Conservation (phyloP, 2,329 filamentous ascomycete genomes). For the Orbilia javanica region DNA sequence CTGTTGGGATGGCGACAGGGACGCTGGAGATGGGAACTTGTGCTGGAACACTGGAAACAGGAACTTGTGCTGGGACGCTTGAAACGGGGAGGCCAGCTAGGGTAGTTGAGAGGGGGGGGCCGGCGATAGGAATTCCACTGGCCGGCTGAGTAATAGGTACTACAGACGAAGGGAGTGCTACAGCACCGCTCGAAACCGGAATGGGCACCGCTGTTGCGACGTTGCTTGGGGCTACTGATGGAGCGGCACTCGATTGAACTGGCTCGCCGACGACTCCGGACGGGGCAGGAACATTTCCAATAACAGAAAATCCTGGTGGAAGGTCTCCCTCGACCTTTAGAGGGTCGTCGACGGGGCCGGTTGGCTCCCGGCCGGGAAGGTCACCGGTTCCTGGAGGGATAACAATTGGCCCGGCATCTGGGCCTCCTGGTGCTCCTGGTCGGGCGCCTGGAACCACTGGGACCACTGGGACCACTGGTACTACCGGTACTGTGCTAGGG, state of each 20-base stretch:
- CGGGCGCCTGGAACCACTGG: neutral
- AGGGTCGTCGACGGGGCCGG: conserved; percentile 1
- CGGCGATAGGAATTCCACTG: neutral
- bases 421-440: neutral
- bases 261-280: neutral
- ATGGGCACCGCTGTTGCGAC: neutral
- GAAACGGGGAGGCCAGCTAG: neutral
- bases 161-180: neutral
- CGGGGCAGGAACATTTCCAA: conserved; percentile 3
- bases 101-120: neutral
- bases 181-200: neutral
- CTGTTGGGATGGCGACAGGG: neutral
- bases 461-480: neutral
- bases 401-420: neutral
- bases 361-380: neutral
- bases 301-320: conserved; percentile 43
- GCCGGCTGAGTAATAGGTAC: neutral
- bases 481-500: neutral
- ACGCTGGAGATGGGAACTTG: neutral
- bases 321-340: conserved; percentile 32
- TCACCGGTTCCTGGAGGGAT: conserved; percentile 12
- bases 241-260: neutral
- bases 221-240: neutral
- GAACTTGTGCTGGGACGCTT: neutral
- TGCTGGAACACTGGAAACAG: neutral